A percentile compares a stretch with the other conserved stretches of the same genome.
Conservation (phyloP, 768 basidiomycete genomes). For the Suillus brevipes region DNA sequence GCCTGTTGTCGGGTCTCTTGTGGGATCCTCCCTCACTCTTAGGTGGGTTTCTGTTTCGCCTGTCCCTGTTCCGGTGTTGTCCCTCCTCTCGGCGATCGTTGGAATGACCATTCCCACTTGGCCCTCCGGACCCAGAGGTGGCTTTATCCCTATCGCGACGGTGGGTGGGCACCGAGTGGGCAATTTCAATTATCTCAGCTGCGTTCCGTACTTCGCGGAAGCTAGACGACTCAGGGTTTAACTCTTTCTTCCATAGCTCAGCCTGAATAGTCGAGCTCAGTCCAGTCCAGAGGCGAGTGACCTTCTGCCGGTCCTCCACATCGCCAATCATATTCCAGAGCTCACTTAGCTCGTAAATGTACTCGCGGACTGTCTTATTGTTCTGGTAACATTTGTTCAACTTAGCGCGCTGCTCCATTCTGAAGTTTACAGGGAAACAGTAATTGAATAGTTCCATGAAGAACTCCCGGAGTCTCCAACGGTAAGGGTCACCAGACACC, state of each 20-base stretch:
- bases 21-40: too few species aligned
- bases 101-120: too few species aligned
- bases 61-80: too few species aligned
- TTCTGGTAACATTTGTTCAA: conserved; percentile 26
- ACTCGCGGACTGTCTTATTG: conserved; percentile 30
- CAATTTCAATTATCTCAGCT: conserved; percentile 35
- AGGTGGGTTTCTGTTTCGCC: too few species aligned
- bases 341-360: conserved; percentile 35
- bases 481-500: conserved; percentile 23
- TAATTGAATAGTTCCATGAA: conserved; percentile 38
- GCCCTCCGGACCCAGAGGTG: too few species aligned
- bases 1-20: too few species aligned
- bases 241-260: conserved; percentile 29
- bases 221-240: conserved; percentile 25
- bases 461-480: conserved; percentile 32
- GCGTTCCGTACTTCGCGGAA: conserved; percentile 28
- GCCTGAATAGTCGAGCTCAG: conserved; percentile 26
- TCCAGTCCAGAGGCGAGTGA: conserved; percentile 38
- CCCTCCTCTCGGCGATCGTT: too few species aligned
- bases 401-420: conserved; percentile 25
- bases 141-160: too few species aligned
- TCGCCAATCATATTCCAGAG: conserved; percentile 35
- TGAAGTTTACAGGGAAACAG: conserved; percentile 34
- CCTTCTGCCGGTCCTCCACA: conserved; percentile 26
- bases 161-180: conserved; percentile 12